Evolutionary conservation across 75 land plant species (phyloP).

Genomic region (Picea glauca): DNA sequence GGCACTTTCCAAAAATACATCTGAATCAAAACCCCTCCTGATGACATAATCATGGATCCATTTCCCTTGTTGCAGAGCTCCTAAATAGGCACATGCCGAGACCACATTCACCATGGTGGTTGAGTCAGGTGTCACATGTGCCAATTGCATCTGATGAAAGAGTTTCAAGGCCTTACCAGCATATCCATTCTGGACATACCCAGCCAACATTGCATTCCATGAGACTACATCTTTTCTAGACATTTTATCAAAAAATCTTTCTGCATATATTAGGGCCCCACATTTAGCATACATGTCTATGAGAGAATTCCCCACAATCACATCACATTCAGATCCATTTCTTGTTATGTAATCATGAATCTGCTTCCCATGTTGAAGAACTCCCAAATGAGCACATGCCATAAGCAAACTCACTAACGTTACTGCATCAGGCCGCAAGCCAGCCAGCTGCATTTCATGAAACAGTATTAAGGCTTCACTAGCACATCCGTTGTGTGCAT

Average conservation of each 20-base stretch:
- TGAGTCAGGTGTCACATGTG: slow-evolving; percentile 4
- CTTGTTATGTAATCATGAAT: background rate
- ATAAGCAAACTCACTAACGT: background rate
- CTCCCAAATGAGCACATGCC: background rate
- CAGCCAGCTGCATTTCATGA: slow-evolving; percentile 22
- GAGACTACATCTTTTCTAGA: slow-evolving; percentile 9
- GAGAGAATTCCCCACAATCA: background rate
- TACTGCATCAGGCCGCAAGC: slow-evolving; percentile 2
- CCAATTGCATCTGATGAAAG: slow-evolving; percentile 14
- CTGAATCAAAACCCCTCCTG: slow-evolving; percentile 8
- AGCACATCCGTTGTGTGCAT: slow-evolving; percentile 24
- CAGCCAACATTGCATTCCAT: slow-evolving; percentile 19
- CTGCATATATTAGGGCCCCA: slow-evolving; percentile 10
- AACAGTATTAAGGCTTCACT: slow-evolving; percentile 36
- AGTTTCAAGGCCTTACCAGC: slow-evolving; percentile 9
- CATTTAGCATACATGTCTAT: slow-evolving; percentile 18
- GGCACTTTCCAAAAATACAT: slow-evolving; percentile 8
- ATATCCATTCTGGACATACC: background rate
- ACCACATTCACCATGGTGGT: background rate
- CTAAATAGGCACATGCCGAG: slow-evolving; percentile 5
- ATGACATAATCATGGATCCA: slow-evolving; percentile 11
- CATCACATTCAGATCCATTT: slow-evolving; percentile 2
- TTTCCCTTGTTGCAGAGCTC: slow-evolving; percentile 8
- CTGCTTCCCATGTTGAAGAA: background rate
- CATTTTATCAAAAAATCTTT: slow-evolving; percentile 12